A percentile compares a stretch with the other conserved stretches of the same genome.
These are phyloP conservation scores for Spatholobus suberectus DNA, from an alignment of 306 rosid genomes.

Conservation along the genomic window DNA sequence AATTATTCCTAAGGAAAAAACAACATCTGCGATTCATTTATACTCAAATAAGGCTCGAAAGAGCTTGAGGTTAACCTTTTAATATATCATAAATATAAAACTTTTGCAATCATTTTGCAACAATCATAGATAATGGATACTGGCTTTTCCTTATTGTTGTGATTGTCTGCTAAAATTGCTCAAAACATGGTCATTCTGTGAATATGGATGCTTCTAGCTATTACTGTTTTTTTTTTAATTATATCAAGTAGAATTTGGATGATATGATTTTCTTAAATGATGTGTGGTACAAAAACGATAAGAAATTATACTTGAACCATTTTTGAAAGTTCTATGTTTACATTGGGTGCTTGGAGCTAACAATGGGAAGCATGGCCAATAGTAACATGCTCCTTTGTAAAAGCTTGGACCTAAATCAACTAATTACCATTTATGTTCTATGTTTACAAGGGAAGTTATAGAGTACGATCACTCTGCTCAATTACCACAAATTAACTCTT, in stretches of 20 bases:
- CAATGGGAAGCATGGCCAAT: too few species aligned
- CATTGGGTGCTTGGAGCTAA: too few species aligned
- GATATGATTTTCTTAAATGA: neutral
- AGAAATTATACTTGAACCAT: too few species aligned
- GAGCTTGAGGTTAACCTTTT: conserved; percentile 81
- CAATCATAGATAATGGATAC: neutral
- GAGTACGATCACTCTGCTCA: too few species aligned
- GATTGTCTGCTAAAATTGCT: conserved; percentile 12
- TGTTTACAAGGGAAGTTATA: too few species aligned
- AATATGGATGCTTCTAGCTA: neutral
- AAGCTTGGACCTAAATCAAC: too few species aligned
- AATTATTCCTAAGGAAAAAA: conserved; percentile 42
- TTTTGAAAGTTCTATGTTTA: too few species aligned
- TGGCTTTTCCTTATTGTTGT: neutral
- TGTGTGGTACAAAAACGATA: neutral
- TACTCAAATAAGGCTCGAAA: conserved; percentile 56
- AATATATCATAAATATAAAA: conserved; percentile 22
- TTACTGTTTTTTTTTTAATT: too few species aligned
- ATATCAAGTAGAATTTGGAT: neutral
- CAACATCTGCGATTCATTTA: conserved; percentile 46
- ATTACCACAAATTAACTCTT: too few species aligned
- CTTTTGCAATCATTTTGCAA: conserved; percentile 21
- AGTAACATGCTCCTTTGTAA: too few species aligned
- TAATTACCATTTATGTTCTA: too few species aligned
- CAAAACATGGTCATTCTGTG: neutral